Evolutionary conservation across 257 asterid species (phyloP).

Genomic region (Solanum sejunctum): DNA sequence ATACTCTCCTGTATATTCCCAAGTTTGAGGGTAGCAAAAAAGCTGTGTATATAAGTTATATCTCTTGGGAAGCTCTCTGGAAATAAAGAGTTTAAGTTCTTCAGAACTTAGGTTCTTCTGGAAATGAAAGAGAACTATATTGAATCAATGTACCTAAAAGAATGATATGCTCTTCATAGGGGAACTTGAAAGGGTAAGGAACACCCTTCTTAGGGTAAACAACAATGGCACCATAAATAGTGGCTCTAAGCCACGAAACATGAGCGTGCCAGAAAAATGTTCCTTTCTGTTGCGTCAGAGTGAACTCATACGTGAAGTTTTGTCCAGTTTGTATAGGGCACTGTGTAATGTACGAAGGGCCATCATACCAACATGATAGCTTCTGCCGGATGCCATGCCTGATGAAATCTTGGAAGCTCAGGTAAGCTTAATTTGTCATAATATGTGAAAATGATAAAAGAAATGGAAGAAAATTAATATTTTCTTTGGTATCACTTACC

Average conservation of each 20-base stretch:
- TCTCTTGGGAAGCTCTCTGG: neutral
- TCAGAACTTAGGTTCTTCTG: neutral
- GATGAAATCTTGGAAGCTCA: neutral
- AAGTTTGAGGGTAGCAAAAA: neutral
- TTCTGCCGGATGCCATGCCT: conserved; percentile 66
- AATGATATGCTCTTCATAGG: conserved; percentile 39
- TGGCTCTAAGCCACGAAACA: conserved; percentile 54
- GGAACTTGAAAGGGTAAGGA: conserved; percentile 46
- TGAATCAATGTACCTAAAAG: conserved; percentile 29
- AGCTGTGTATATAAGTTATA: neutral
- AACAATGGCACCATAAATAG: conserved; percentile 50
- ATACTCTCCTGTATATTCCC: conserved; percentile 32
- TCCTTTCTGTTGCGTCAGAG: conserved; percentile 48
- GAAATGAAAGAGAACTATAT: neutral
- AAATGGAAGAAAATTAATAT: neutral
- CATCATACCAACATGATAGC: conserved; percentile 57
- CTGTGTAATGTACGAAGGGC: conserved; percentile 58
- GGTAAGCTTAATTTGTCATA: neutral
- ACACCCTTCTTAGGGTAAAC: conserved; percentile 42
- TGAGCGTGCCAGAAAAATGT: conserved; percentile 69
- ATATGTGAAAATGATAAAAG: neutral
- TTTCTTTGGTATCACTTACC: conserved; percentile 12
- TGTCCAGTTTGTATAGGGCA: conserved; percentile 56
- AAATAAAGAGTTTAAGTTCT: neutral
- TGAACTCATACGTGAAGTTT: conserved; percentile 44